Base-by-base conservation (phyloP, 2,329 filamentous ascomycete species). In the Trichoderma aggressivum region DNA sequence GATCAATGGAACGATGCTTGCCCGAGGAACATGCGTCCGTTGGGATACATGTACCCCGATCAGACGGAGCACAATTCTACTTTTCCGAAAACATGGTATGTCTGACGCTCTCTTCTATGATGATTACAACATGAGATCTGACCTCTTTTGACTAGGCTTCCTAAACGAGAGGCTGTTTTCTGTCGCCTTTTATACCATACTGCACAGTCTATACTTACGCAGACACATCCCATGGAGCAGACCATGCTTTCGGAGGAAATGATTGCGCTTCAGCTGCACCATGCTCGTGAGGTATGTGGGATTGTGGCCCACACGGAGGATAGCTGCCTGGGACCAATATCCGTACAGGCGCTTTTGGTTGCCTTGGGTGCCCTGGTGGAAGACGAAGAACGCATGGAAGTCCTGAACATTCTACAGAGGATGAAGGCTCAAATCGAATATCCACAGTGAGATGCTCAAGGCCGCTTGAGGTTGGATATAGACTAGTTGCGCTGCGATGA, bases 171-270 rank as follows among this genome's bases (percentile, higher is more conserved):
- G 4, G 92, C 93, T 3, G 90, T 96, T 36, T 88, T 97, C 30
- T 93, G 92, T 5, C 89, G 93, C 60, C 85, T 98, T 10, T 94
- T 97, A 79, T 98, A 97, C 78, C 94, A 98, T 78, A 96, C 93
- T 0, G 90, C 92, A 26, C 91, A 95, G 82, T 91, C 92, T 74
- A 83, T 98, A 39, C 86, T 98, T 6, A 89, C 92, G 4, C 92
- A 95, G 75, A 90, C 90, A 26, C 91, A 97, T 78, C 94, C 94
- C 0, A 80, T 91, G 65, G 86, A 90, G 47, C 84, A 87, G 12
- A 83, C 86, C 8, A 85, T 88, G 47, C 84, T 84, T 21, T 85
- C 86, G 3, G 84, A 88, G 5, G 91, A 94, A 72, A 93, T 95
- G 88, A 88, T 87, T 60, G 84, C 87, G 5, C 86, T 92, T 77